Evolutionary conservation across 2,329 filamentous ascomycete species (phyloP), one percentile per base, ranked within the genome.

Genomic region (Dothideomycetes sp.): DNA sequence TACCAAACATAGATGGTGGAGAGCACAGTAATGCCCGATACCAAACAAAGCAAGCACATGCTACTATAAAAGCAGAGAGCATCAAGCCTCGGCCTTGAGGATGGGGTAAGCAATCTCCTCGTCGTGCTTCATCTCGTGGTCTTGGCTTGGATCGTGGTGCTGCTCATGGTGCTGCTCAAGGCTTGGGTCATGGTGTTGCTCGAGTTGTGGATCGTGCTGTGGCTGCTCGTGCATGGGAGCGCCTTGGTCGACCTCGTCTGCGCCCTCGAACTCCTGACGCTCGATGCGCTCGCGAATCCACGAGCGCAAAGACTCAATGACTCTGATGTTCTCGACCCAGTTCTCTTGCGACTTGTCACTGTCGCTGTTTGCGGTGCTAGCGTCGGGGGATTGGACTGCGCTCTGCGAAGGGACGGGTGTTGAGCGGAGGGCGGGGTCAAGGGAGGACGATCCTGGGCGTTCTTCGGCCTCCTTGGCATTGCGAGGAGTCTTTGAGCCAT

Each of bases 241-340:
- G 17, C 43, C 44, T 4, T 40, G 41, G 5, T 42, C 38, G 4
- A 27, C 38, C 19, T 58, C 52, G 8, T 54, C 56, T 4, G 59
- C 57, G n/a, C 53, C 47, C 39, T 59, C 64, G 41, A 60, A 77
- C 27, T 76, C 71, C 27, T 68, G 69, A 31, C 61, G 58, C 43
- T 73, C 65, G 16, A 80, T 60, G 38, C 70, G 63, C 36, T 72
- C 66, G 40, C 70, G 68, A 48, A 79, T 67, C 55, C 72, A 73
- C 15, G 68, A 66, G 32, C 75, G 66, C 27, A 80, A 64, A 37
- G 68, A 65, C 58, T 79, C 75, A 19, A 80, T 72, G 8, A 75
- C 66, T n/a, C 76, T 72, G 40, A 77, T 73, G 57, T 78, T 77
- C 54, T 77, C 72, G 8, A 79, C 70, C 76, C 75, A 80, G 4